These are phyloP conservation scores for Coprinopsis marcescibilis DNA, from an alignment of 768 basidiomycete genomes.

Conservation along the genomic window DNA sequence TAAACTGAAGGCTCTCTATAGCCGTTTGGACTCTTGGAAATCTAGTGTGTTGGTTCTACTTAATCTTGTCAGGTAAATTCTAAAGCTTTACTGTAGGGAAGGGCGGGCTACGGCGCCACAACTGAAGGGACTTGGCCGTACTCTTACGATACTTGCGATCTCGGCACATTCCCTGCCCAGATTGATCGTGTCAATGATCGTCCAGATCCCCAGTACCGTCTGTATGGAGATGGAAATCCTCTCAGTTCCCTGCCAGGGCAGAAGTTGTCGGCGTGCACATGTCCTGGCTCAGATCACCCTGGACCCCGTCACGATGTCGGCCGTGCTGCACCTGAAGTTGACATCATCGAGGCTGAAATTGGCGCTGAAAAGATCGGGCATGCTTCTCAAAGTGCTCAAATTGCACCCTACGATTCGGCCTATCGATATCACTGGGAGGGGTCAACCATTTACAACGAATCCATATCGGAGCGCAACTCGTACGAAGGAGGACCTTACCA, in stretches of 20 bases:
- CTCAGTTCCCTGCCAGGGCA: slow-evolving; percentile 85
- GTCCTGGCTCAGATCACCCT: slow-evolving; percentile 80
- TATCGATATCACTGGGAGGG: slow-evolving; percentile 54
- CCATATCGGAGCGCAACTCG: slow-evolving; percentile 48
- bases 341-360: slow-evolving; percentile 80
- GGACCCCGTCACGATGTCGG: slow-evolving; percentile 64
- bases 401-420: slow-evolving; percentile 68
- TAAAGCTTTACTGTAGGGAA: slow-evolving; percentile 32
- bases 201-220: slow-evolving; percentile 42
- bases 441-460: slow-evolving; percentile 44
- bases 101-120: slow-evolving; percentile 84
- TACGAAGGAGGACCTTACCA: slow-evolving; percentile 68
- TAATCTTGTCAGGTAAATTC: slow-evolving; percentile 15
- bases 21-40: slow-evolving; percentile 73
- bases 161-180: slow-evolving; percentile 81
- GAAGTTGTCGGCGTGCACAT: slow-evolving; percentile 79
- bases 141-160: slow-evolving; percentile 76
- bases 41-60: slow-evolving; percentile 26
- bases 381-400: slow-evolving; percentile 74
- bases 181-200: slow-evolving; percentile 51
- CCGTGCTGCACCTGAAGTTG: slow-evolving; percentile 85
- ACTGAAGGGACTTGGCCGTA: slow-evolving; percentile 85
- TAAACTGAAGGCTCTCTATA: slow-evolving; percentile 15
- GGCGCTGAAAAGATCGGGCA: slow-evolving; percentile 46
- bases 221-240: slow-evolving; percentile 33